Percentiles rank a stretch among this genome's conserved stretches.
Conservation (phyloP, 1,139 yeast genomes). For the Suhomyces bokatorum region DNA sequence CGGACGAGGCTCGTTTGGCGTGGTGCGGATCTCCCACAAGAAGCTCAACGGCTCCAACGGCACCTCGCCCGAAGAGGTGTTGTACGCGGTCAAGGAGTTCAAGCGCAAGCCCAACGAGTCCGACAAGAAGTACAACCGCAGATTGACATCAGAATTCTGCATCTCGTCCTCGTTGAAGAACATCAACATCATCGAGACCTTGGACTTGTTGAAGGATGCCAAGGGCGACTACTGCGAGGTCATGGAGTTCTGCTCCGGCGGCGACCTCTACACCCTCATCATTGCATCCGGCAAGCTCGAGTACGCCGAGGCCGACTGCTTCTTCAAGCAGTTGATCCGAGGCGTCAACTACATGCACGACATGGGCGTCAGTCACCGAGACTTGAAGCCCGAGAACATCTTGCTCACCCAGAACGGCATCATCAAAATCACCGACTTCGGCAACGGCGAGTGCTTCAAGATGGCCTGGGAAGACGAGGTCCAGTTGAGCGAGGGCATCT, state of each 20-base stretch:
- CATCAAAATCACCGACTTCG: conserved; percentile 90
- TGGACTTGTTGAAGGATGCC: conserved; percentile 85
- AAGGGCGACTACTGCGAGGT: conserved; percentile 94
- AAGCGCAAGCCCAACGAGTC: conserved; percentile 42
- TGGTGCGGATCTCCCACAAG: conserved; percentile 49
- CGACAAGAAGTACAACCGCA: conserved; percentile 46
- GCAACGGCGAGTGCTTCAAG: conserved; percentile 91
- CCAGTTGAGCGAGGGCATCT: conserved; percentile 79
- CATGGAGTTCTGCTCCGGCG: conserved; percentile 96
- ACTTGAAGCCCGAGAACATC: conserved; percentile 90
- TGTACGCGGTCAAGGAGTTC: conserved; percentile 52
- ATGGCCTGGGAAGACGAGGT: conserved; percentile 96
- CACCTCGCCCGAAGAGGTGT: conserved; percentile 28
- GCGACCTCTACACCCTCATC: conserved; percentile 85
- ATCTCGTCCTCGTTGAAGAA: conserved; percentile 51
- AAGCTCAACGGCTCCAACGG: conserved; percentile 17
- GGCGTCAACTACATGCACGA: conserved; percentile 97
- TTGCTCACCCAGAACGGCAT: conserved; percentile 77
- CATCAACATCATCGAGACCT: conserved; percentile 69
- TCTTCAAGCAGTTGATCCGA: conserved; percentile 84
- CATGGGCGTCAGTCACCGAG: conserved; percentile 96
- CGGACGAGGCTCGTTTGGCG: conserved; percentile 51
- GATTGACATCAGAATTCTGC: conserved; percentile 50
- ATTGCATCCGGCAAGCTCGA: conserved; percentile 83
- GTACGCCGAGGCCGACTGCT: conserved; percentile 89